Evolutionary conservation across 352 stramenopile genomes (phyloP).

Genomic region (Phytophthora citrophthora): DNA sequence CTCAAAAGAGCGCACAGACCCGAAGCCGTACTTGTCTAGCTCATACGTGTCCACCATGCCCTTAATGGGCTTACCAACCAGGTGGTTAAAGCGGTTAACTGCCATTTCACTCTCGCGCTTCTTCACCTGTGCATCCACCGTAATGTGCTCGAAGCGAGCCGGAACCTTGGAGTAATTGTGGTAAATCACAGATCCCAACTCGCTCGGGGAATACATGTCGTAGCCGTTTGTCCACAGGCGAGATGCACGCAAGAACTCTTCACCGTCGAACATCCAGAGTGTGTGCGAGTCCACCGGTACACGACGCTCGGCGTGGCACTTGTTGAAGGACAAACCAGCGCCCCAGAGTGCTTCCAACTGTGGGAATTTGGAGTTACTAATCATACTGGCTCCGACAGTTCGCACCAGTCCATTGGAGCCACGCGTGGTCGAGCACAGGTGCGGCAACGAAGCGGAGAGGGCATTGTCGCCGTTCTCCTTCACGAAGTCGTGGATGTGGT

Average conservation of each 20-base stretch:
- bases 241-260: constrained; percentile 72
- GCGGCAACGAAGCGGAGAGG: constrained; percentile 58
- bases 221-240: constrained; percentile 73
- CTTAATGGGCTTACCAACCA: constrained; percentile 65
- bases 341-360: constrained; percentile 80
- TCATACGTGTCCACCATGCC: constrained; percentile 65
- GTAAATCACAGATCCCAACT: constrained; percentile 66
- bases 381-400: constrained; percentile 84
- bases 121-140: constrained; percentile 49
- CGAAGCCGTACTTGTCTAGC: constrained; percentile 67
- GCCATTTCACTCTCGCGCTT: constrained; percentile 59
- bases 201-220: constrained; percentile 73
- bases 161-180: constrained; percentile 82
- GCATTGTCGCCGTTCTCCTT: constrained; percentile 82
- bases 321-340: constrained; percentile 82
- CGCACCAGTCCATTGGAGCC: constrained; percentile 73
- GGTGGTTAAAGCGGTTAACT: constrained; percentile 62
- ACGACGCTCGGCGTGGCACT: constrained; percentile 82
- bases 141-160: constrained; percentile 63
- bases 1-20: constrained; percentile 59
- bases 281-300: constrained; percentile 82
- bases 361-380: constrained; percentile 70
- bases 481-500: constrained; percentile 86
- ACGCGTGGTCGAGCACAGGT: constrained; percentile 79
- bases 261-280: constrained; percentile 80